A percentile compares a stretch with the other conserved stretches of the same genome.
phyloP scores from a whole-genome alignment of 768 basidiomycete genomes.

The Leucocoprinus birnbaumii region DNA sequence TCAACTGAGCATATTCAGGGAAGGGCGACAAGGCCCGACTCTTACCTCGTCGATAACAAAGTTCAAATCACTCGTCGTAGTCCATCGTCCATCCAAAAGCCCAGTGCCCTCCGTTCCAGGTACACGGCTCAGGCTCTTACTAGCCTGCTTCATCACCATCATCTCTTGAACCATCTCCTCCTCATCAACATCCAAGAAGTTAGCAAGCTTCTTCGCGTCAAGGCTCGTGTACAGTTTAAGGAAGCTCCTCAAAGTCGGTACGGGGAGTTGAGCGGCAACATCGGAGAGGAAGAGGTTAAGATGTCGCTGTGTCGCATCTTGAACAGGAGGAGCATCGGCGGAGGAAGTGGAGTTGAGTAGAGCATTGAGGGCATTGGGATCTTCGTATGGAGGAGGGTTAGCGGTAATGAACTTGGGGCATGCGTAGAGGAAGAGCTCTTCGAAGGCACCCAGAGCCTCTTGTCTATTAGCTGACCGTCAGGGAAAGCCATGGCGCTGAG shows the following conservation, averaged over 20 bases:
- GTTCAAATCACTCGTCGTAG: constrained; percentile 90
- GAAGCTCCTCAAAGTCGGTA: constrained; percentile 87
- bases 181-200: constrained; percentile 89
- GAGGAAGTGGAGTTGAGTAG: constrained; percentile 39
- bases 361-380: constrained; percentile 54
- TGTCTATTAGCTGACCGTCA: constrained; percentile 34
- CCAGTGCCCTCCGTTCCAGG: constrained; percentile 50
- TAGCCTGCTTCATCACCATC: constrained; percentile 93
- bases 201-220: constrained; percentile 86
- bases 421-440: constrained; percentile 91
- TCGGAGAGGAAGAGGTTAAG: constrained; percentile 82
- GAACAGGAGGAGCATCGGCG: constrained; percentile 32
- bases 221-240: constrained; percentile 94
- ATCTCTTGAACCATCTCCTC: constrained; percentile 95
- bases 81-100: constrained; percentile 81
- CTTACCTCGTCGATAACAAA: constrained; percentile 92
- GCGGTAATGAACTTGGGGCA: constrained; percentile 97
- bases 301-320: constrained; percentile 82
- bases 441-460: constrained; percentile 76
- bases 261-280: constrained; percentile 69
- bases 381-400: constrained; percentile 92
- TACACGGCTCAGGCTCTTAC: constrained; percentile 71
- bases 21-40: too few species aligned
- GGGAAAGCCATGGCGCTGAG: too few species aligned
- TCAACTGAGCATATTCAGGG: not conserved